These are phyloP conservation scores for Solanum arcanum DNA, from an alignment of 257 asterid species.

Conservation along the genomic window DNA sequence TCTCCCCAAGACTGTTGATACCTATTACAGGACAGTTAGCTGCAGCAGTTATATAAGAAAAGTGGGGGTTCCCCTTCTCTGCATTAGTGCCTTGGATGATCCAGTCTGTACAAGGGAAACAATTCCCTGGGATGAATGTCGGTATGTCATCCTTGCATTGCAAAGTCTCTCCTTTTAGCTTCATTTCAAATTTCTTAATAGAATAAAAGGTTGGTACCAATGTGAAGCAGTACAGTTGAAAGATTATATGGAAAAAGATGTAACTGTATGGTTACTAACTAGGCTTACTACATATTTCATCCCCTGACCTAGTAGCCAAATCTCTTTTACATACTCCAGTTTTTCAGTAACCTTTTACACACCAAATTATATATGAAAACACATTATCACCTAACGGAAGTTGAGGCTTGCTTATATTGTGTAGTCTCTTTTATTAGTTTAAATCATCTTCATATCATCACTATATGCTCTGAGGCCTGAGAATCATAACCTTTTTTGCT, in stretches of 20 bases:
- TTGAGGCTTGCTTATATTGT: background rate
- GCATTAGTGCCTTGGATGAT: conserved; percentile 81
- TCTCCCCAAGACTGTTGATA: conserved; percentile 58
- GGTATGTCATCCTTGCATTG: conserved; percentile 18
- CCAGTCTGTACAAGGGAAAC: conserved; percentile 90
- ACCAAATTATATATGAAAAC: background rate
- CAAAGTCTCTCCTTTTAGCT: background rate
- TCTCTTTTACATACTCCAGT: background rate
- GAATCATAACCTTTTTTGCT: background rate
- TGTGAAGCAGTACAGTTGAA: background rate
- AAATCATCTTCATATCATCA: background rate
- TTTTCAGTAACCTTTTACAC: background rate
- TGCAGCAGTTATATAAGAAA: conserved; percentile 54
- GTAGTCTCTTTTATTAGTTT: background rate
- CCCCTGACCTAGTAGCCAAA: background rate
- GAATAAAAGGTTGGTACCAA: background rate
- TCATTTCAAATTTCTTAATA: background rate
- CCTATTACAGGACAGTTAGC: conserved; percentile 70
- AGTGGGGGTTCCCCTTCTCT: conserved; percentile 78
- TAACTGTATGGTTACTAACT: background rate
- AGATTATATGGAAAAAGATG: background rate
- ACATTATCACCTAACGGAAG: background rate
- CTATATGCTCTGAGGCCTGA: background rate
- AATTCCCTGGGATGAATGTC: conserved; percentile 90
- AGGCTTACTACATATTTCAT: background rate